These are phyloP conservation scores for Cytospora schulzeri DNA, from an alignment of 2,329 filamentous ascomycete genomes.

Conservation along the genomic window DNA sequence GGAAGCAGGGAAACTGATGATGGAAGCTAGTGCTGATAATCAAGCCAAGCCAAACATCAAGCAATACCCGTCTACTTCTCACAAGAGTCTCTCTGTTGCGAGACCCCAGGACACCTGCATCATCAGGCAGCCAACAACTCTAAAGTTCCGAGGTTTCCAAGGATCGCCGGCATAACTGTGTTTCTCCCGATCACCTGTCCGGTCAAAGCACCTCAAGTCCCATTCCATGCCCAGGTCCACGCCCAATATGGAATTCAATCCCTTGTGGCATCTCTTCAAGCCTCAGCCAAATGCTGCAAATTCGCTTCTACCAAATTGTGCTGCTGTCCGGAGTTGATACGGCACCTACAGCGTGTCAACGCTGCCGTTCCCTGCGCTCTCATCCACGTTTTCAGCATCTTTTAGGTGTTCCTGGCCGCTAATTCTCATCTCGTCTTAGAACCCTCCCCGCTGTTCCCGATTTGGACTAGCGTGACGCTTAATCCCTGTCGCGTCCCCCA, in stretches of 20 bases:
- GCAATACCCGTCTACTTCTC: slow-evolving; percentile 1
- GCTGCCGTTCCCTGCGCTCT: background rate
- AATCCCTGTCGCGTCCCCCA: slow-evolving; percentile 2
- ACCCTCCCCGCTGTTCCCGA: background rate
- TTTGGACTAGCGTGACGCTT: slow-evolving; percentile 13
- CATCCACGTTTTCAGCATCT: slow-evolving; percentile 13
- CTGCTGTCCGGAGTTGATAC: slow-evolving; percentile 6
- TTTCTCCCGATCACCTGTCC: background rate
- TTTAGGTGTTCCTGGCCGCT: slow-evolving; percentile 18
- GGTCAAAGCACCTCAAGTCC: background rate
- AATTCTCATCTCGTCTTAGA: slow-evolving; percentile 23
- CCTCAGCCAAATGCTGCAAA: slow-evolving; percentile 5
- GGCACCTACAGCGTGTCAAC: background rate
- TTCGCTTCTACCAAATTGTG: slow-evolving; percentile 5
- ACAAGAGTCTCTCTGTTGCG: slow-evolving; percentile 1
- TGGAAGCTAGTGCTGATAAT: slow-evolving; percentile 10
- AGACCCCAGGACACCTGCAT: slow-evolving; percentile 15
- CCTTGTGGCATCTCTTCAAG: background rate
- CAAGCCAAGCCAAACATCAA: slow-evolving; percentile 6
- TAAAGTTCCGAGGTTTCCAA: slow-evolving; percentile 2
- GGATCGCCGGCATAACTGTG: slow-evolving; percentile 16
- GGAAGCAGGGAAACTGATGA: slow-evolving; percentile 1
- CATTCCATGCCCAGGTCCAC: slow-evolving; percentile 2
- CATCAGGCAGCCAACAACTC: slow-evolving; percentile 11
- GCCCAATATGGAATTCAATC: background rate